Evolutionary conservation across 1,284 basidiomycete species (phyloP), one percentile per base, ranked within the genome.

Genomic region (Microbotryum lychnidis-dioicae): DNA sequence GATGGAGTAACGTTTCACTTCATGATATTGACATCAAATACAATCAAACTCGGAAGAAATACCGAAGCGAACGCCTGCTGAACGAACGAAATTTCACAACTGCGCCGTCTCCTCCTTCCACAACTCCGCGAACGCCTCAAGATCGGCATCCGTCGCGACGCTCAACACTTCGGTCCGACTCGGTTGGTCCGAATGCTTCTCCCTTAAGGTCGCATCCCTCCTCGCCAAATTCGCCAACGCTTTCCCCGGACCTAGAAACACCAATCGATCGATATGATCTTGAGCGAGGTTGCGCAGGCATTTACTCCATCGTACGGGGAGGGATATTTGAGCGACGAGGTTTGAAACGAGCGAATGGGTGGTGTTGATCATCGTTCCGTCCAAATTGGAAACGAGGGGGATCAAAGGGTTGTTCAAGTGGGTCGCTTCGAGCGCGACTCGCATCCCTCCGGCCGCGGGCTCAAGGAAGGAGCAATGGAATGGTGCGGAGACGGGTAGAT

Each of bases 381-480:
- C 66, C 53, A 73, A 64, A 42, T 66, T 57, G 2, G 70, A 70
- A 14, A 73, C 62, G 62, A 73, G 62, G 3, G 72, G 70, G 23
- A 61, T 58, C 0, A 60, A 57, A 6, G 71, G 71, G 12, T 63
- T 65, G 27, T 56, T 56, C 33, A 70, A 51, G 10, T 54, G 18
- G 49, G 65, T 56, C 10, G 64, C 60, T 2, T 66, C 64, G 29
- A 73, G 61, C 1, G 71, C 73, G 31, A 64, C 57, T n/a, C 61
- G 58, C 70, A 74, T 72, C 23, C 70, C 71, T 0, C 50, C 50
- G 4, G 71, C 69, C 3, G 72, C 72, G 2, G 73, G 73, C 20
- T 64, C 63, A 70, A 74, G 71, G 59, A 73, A 73, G 8, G 66
- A 69, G 63, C 71, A 73, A 56, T 72, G 72, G 54, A 73, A 70